These are phyloP conservation scores for Citrus inodora DNA, from an alignment of 345 rosid species.

Conservation along the genomic window DNA sequence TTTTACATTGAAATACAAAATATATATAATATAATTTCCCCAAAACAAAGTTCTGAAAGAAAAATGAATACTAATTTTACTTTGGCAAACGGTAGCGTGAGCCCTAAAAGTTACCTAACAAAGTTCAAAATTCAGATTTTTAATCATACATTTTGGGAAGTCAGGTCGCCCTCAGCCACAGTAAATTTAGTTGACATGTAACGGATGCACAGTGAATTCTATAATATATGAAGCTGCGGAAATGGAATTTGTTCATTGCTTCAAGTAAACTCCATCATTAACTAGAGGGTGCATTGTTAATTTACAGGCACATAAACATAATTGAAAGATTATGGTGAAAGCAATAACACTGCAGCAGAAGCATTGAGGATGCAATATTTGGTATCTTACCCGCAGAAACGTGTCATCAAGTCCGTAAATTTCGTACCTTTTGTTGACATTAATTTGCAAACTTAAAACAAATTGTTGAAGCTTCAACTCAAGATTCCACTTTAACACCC, in stretches of 20 bases:
- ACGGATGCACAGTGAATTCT: neutral
- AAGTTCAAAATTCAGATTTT: neutral
- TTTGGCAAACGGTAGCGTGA: neutral
- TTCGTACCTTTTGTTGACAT: neutral
- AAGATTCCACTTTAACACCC: neutral
- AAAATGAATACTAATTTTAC: neutral
- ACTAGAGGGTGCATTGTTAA: too few species aligned
- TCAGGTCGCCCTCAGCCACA: neutral
- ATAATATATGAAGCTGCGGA: neutral
- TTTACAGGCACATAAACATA: too few species aligned
- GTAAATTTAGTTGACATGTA: neutral
- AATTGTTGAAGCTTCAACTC: neutral
- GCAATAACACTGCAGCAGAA: neutral
- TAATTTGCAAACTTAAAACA: neutral
- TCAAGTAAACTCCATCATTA: slow-evolving; percentile 1
- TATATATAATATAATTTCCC: too few species aligned
- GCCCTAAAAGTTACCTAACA: slow-evolving; percentile 2
- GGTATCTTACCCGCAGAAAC: neutral
- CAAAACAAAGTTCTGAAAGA: too few species aligned
- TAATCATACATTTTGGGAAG: neutral
- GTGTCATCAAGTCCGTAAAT: neutral
- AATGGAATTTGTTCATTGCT: neutral
- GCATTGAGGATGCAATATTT: neutral
- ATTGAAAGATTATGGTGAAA: neutral
- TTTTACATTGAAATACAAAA: neutral